Evolutionary conservation across 2,329 filamentous ascomycete species (phyloP).

Genomic region (Aspergillus neotritici): DNA sequence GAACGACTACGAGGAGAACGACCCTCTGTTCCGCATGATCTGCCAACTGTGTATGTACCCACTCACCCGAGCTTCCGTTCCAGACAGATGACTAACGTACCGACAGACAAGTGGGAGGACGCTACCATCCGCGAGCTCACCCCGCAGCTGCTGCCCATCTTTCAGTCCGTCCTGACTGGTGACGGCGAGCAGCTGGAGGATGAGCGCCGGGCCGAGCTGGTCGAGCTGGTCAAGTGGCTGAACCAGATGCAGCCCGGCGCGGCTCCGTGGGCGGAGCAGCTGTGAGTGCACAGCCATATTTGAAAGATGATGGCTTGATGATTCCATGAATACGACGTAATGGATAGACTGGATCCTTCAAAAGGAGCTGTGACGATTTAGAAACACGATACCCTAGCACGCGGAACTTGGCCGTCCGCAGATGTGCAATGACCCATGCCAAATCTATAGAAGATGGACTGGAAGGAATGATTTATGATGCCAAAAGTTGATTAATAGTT

Average conservation of each 20-base stretch:
- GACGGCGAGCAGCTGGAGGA: slow-evolving; percentile 45
- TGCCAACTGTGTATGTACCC: slow-evolving; percentile 68
- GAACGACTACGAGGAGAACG: slow-evolving; percentile 95
- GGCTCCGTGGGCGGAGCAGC: slow-evolving; percentile 36
- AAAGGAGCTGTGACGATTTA: slow-evolving; percentile 22
- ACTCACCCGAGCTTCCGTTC: neutral
- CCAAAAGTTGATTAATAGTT: neutral
- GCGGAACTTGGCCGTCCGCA: neutral
- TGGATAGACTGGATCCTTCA: slow-evolving; percentile 26
- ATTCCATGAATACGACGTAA: slow-evolving; percentile 19
- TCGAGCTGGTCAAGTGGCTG: slow-evolving; percentile 45
- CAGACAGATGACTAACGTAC: slow-evolving; percentile 10
- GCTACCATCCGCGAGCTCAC: slow-evolving; percentile 42
- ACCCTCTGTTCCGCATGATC: slow-evolving; percentile 85
- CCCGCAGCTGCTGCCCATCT: slow-evolving; percentile 42
- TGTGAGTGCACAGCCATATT: slow-evolving; percentile 17
- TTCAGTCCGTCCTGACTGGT: slow-evolving; percentile 43
- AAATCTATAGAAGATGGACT: slow-evolving; percentile 1
- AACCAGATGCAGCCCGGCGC: slow-evolving; percentile 41
- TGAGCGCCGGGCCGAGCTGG: slow-evolving; percentile 42
- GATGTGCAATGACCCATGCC: slow-evolving; percentile 1
- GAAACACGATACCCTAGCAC: slow-evolving; percentile 27
- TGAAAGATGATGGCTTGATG: slow-evolving; percentile 14
- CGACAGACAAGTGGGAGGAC: slow-evolving; percentile 43
- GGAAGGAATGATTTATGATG: slow-evolving; percentile 1